Conservation (phyloP, 257 asterid species). For the Orobanche coerulescens region DNA sequence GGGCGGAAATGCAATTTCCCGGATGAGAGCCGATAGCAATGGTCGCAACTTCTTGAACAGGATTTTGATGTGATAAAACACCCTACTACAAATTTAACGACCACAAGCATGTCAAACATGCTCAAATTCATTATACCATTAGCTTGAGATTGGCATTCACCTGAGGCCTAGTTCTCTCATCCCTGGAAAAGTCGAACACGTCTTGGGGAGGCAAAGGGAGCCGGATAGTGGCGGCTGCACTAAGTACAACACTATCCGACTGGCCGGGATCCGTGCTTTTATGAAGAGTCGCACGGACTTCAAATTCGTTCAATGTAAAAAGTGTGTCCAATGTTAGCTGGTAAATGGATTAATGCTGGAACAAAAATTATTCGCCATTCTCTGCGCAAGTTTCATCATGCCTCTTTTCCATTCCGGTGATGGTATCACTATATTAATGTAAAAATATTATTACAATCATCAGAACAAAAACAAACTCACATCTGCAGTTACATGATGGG, state of each 20-base stretch:
- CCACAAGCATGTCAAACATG: neutral
- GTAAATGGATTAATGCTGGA: conserved; percentile 66
- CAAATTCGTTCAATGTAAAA: conserved; percentile 57
- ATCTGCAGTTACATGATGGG: neutral
- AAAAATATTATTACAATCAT: neutral
- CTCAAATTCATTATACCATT: no score
- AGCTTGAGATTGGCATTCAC: no score
- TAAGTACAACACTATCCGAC: conserved; percentile 72
- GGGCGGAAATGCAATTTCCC: no score
- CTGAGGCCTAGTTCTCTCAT: no score
- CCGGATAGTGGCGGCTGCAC: no score
- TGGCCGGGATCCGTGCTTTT: conserved; percentile 79
- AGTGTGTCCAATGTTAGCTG: conserved; percentile 81
- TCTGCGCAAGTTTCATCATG: conserved; percentile 92
- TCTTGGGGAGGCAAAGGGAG: no score
- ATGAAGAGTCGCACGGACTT: conserved; percentile 73
- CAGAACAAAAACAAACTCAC: neutral
- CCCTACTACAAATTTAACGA: conserved; percentile 55
- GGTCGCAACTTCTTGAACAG: conserved; percentile 85
- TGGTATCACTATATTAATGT: conserved; percentile 46
- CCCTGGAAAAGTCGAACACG: no score
- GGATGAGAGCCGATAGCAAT: conserved; percentile 90
- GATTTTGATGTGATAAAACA: conserved; percentile 81
- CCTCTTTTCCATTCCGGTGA: conserved; percentile 79
- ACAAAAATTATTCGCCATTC: conserved; percentile 87